Base-by-base conservation (phyloP, 371 early-diverging fungal species). In the Fennellomyces sp. region DNA sequence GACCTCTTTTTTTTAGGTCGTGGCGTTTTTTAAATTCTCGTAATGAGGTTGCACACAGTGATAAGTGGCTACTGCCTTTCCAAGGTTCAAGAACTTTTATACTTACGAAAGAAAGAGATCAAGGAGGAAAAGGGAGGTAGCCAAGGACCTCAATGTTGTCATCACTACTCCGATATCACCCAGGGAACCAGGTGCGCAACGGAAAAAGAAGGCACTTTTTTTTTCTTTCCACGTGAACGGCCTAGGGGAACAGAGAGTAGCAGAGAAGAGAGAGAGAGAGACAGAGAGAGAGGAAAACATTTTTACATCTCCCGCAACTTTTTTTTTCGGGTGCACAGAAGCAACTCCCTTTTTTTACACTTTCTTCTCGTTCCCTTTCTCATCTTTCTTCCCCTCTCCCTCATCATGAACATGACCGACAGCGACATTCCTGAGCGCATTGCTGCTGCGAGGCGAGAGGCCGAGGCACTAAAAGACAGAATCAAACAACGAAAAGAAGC, bases 381-480 rank as follows among this genome's bases (percentile, higher is more conserved):
- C 28, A 39, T 39, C 45, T 45, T 28, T 50, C 26, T 39, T 39
- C 36, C 50, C 23, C 28, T 11, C 13, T 50, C 26, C 23, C 47
- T 19, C 59, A 29, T 58, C 15, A 60, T 56, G 52, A 58, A 59
- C 50, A 60, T 39, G 50, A 64, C 53, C 41, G 64, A 66, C 49
- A 64, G 48, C 55, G 96, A 96, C 65, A 88, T 94, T 64, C 84
- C 89, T 26, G 95, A 95, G 68, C 83, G 92, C 63, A 94, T 96
- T 62, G 89, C 91, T 31, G 87, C 84, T n/a, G 97, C 95, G 50
- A 84, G 95, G 63, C 91, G 92, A 72, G 97, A 97, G 61, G 96
- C 97, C 31, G 97, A 97, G 76, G 83, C 84, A 45, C 82, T 97
- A 35, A 97, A 96, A 77, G 97, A 97, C 66, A 86, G 91, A 80